Percentiles rank a stretch among this genome's conserved stretches.
Evolutionary conservation across 371 early-diverging fungal genomes (phyloP).

Genomic region (Fennellomyces sp.): DNA sequence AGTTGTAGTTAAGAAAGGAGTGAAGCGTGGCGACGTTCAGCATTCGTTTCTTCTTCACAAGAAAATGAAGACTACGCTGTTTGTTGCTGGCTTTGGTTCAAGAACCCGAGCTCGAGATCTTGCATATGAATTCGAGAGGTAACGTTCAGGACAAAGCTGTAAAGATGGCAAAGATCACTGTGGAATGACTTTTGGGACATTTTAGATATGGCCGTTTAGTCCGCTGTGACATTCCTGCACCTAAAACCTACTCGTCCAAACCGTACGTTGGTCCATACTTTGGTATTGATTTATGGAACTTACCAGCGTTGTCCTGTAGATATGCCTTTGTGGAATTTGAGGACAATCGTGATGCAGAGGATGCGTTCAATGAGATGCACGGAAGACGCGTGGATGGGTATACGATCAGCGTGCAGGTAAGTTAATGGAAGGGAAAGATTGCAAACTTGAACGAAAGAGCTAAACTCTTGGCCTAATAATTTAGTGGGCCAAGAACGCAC

Average conservation of each 20-base stretch:
- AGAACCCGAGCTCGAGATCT: slow-evolving; percentile 78
- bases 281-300: not conserved
- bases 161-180: no score
- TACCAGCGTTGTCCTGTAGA: slow-evolving; percentile 27
- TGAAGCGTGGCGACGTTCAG: not conserved
- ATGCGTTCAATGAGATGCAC: slow-evolving; percentile 89
- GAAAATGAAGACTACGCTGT: slow-evolving; percentile 61
- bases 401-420: slow-evolving; percentile 78
- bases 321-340: slow-evolving; percentile 94
- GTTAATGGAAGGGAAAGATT: not conserved
- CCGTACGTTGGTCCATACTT: slow-evolving; percentile 62
- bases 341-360: slow-evolving; percentile 84
- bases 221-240: slow-evolving; percentile 85
- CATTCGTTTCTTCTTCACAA: not conserved
- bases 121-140: slow-evolving; percentile 88
- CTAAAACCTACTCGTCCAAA: slow-evolving; percentile 58
- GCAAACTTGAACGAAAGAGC: not conserved
- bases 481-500: slow-evolving; percentile 25
- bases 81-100: slow-evolving; percentile 72
- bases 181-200: no score
- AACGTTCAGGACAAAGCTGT: no score
- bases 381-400: slow-evolving; percentile 78
- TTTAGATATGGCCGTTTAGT: slow-evolving; percentile 79
- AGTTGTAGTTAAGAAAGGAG: not conserved
- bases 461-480: no score